Base-by-base conservation (phyloP, 106 monocot species). In the Dendrobium chrysotoxum region DNA sequence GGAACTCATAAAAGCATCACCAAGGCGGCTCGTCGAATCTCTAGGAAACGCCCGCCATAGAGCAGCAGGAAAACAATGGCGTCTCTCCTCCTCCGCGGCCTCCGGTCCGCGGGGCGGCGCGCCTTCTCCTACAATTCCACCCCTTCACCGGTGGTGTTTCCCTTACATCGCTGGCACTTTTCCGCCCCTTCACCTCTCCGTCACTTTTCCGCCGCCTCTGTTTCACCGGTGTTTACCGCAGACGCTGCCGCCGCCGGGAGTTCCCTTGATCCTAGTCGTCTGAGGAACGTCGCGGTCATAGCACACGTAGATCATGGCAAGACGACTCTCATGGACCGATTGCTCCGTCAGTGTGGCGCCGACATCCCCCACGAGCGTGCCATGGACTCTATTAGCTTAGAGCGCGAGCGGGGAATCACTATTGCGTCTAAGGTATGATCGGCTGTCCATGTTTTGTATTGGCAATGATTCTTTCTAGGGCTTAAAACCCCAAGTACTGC, bases 281-380 rank as follows among this genome's bases (percentile, higher is more conserved):
- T 99, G 47, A 88, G 98, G 35, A 99, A 99, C 90, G 95, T 99
- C 53, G 95, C 99, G 9, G 99, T 95, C 74, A 99, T 99, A 8
- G 98, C 95, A 16, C 98, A 99, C 83, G 95, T 99, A 42, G 98
- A 99, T 72, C 98, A 99, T 65, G 98, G 98, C 6, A 99, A 99
- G 91, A 99, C 98, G 9, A 95, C 98, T 1, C 93, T 99, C 80
- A 99, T 99, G 95, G 98, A 99, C 50, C 89, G 98, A 46, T 89
- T 99, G 20, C 98, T 99, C 83, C 94, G 95, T 71, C 92, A 93
- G 88, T 95, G 99, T 81, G 95, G 99, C 39, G 91, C 99, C 42
- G 95, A 93, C 65, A 84, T 99, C 67, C 93, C 99, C 4, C 95
- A 93, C 78, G 99, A 93, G 77, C 89, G 93, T 38, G 95, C 93